Percentiles rank a stretch among this genome's conserved stretches.
Conservation (phyloP, 257 asterid species). For the Linaria vulgaris region DNA sequence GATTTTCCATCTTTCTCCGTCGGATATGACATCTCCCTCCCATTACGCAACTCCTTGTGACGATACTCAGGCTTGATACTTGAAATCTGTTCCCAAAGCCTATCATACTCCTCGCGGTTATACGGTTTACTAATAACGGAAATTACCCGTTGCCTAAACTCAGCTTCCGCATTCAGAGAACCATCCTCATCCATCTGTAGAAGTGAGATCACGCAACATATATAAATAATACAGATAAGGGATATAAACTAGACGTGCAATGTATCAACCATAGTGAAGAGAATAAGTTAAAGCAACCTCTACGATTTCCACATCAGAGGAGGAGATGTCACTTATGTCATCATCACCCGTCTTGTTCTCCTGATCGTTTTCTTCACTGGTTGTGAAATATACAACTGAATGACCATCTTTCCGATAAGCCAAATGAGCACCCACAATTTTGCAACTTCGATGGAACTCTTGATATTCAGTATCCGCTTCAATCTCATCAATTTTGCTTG, state of each 20-base stretch:
- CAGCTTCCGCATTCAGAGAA: not conserved
- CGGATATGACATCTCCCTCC: conserved; percentile 33
- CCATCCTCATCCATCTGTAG: conserved; percentile 35
- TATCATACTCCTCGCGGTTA: conserved; percentile 33
- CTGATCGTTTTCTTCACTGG: not conserved
- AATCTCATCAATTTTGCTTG: not conserved
- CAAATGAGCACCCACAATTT: not conserved
- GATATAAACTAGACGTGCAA: not conserved
- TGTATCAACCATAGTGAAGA: conserved; percentile 19
- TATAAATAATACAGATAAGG: not conserved
- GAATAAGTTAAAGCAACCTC: conserved; percentile 1
- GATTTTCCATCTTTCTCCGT: conserved; percentile 38
- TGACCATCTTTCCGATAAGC: not conserved
- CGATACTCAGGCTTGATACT: conserved; percentile 23
- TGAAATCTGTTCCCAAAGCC: conserved; percentile 31
- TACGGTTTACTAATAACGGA: conserved; percentile 38
- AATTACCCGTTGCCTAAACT: conserved; percentile 35
- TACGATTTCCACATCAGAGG: conserved; percentile 32
- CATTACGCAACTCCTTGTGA: conserved; percentile 39
- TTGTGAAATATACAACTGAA: conserved; percentile 7
- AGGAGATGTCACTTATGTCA: conserved; percentile 20
- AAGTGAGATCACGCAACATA: conserved; percentile 10
- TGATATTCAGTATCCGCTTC: conserved; percentile 24
- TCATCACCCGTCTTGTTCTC: conserved; percentile 11
- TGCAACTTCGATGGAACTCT: not conserved